Evolutionary conservation across 371 early-diverging fungal species (phyloP), one percentile per base, ranked within the genome.

Genomic region (Basidiobolus heterosporus): DNA sequence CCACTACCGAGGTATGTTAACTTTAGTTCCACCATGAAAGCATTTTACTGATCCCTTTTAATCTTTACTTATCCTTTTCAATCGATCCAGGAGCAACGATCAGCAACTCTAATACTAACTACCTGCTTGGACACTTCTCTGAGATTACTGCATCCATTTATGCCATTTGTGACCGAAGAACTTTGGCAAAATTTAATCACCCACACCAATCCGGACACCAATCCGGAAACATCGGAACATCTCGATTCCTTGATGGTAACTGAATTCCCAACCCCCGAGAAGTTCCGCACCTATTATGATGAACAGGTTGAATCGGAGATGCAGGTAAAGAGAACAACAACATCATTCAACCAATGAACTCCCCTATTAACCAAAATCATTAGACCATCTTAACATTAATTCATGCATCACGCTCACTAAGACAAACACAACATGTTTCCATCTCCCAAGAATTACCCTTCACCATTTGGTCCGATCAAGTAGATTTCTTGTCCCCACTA

Each of bases 101-200:
- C 64, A 8, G 62, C 71, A 40, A 53, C 61, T 48, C 46, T 54
- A 46, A 71, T 74, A 20, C 63, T 80, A 36, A 85, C 79, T 61
- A 76, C 70, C 9, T 85, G 79, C 47, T 70, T 94, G 60, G 90
- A 91, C 38, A 65, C 72, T 16, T 87, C 88, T 6, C 54, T 98
- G 47, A 73, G 82, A 44, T 60, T 95, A 45, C 64, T 97, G 24
- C 96, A 96, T 66, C 97, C 98, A 9, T 87, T 96, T 57, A 95
- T 99, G 93, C 99, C 99, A 9, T 99, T 93, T 66, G 69, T 98
- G 2, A 92, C 98, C 9, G 98, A 99, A 73, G 98, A 92, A 69
- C 54, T 77, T 40, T 72, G 60, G 58, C 64, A 66, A n/a, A 35
- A 16, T 47, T n/a, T 22, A 35, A 49, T 2, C 21, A 6, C 42